Percentiles rank a stretch among this genome's conserved stretches.
phyloP scores from a whole-genome alignment of 768 basidiomycete species.

The Boletus rufocinnamomeus region DNA sequence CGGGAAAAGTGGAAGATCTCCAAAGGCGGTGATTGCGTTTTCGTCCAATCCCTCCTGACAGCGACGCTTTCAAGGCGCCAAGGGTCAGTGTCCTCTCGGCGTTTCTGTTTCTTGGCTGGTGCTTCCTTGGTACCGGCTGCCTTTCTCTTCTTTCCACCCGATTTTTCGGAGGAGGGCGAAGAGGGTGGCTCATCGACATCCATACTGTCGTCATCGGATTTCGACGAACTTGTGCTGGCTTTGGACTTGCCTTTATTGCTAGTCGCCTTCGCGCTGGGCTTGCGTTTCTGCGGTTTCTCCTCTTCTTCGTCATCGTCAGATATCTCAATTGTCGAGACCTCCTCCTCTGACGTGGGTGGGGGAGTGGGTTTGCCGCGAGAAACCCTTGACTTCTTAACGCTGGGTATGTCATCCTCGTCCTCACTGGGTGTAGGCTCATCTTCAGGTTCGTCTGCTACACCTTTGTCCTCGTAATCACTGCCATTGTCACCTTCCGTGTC shows the following conservation, averaged over 20 bases:
- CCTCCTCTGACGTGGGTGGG: constrained; percentile 36
- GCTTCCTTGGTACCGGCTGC: constrained; percentile 35
- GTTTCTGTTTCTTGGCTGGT: constrained; percentile 58
- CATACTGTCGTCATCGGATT: constrained; percentile 50
- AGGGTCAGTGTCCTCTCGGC: constrained; percentile 64
- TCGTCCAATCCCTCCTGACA: constrained; percentile 73
- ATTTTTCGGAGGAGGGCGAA: constrained; percentile 38
- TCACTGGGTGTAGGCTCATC: constrained; percentile 31
- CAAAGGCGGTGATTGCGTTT: constrained; percentile 80
- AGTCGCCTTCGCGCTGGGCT: constrained; percentile 21
- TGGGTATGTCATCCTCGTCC: constrained; percentile 23
- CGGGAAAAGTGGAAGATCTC: constrained; percentile 93
- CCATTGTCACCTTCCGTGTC: constrained; percentile 39
- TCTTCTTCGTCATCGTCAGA: constrained; percentile 30
- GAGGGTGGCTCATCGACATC: constrained; percentile 53
- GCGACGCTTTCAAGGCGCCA: constrained; percentile 69
- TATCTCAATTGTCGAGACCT: constrained; percentile 24
- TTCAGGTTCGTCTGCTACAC: constrained; percentile 41
- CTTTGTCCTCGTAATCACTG: constrained; percentile 36
- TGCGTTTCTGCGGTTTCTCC: constrained; percentile 38
- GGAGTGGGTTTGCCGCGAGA: constrained; percentile 28
- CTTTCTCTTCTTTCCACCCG: constrained; percentile 49
- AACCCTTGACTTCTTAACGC: constrained; percentile 25
- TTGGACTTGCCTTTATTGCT: constrained; percentile 26
- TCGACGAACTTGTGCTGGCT: constrained; percentile 30